phyloP scores from a whole-genome alignment of 2,329 filamentous ascomycete species.

The Aspergillus caelatus region DNA sequence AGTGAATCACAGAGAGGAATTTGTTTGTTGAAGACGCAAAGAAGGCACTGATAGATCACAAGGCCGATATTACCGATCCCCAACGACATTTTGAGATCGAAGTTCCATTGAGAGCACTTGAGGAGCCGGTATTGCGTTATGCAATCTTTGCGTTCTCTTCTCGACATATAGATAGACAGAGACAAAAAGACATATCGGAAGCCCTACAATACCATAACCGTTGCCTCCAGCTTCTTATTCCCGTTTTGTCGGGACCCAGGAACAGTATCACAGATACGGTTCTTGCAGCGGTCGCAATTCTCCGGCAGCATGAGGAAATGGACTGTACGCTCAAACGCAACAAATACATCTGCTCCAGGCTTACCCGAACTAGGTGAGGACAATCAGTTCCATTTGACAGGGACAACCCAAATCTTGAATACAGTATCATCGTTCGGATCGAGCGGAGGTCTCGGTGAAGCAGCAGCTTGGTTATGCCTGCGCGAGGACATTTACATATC shows the following conservation, averaged over 20 bases:
- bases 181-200: slow-evolving; percentile 27
- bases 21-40: not conserved
- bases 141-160: slow-evolving; percentile 39
- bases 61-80: slow-evolving; percentile 38
- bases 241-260: slow-evolving; percentile 32
- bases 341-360: not conserved
- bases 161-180: slow-evolving; percentile 33
- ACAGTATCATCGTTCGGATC: slow-evolving; percentile 41
- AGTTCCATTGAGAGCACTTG: slow-evolving; percentile 33
- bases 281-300: slow-evolving; percentile 36
- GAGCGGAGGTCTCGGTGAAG: slow-evolving; percentile 42
- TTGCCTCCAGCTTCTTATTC: slow-evolving; percentile 38
- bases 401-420: slow-evolving; percentile 40
- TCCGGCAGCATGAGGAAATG: slow-evolving; percentile 41
- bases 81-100: slow-evolving; percentile 35
- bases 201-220: slow-evolving; percentile 36
- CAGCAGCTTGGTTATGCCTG: slow-evolving; percentile 43
- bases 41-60: slow-evolving; percentile 3
- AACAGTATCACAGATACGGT: slow-evolving; percentile 31
- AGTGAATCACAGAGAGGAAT: not conserved
- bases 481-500: slow-evolving; percentile 45
- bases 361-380: slow-evolving; percentile 29
- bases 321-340: slow-evolving; percentile 21
- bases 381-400: slow-evolving; percentile 38
- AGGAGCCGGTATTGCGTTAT: slow-evolving; percentile 34